phyloP scores from a whole-genome alignment of 305 asterid species.

The Euphrasia arctica region DNA sequence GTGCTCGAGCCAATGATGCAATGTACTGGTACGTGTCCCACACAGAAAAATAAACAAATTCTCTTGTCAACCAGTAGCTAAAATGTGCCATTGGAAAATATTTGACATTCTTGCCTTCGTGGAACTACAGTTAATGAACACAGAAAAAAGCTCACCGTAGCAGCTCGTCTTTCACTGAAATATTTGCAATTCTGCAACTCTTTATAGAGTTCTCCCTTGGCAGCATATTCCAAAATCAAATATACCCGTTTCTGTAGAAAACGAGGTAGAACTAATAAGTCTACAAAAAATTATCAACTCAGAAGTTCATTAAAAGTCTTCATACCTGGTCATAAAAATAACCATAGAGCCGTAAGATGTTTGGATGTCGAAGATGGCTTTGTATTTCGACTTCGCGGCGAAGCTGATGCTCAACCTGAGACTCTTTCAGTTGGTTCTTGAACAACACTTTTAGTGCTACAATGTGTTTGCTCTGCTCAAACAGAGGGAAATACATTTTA shows the following conservation, averaged over 20 bases:
- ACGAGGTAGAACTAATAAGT: neutral
- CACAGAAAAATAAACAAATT: neutral
- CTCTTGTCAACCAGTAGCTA: conserved; percentile 20
- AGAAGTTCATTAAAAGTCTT: neutral
- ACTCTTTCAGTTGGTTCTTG: conserved; percentile 72
- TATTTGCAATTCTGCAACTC: conserved; percentile 72
- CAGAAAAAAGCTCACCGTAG: conserved; percentile 50
- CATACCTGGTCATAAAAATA: conserved; percentile 78
- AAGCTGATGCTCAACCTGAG: conserved; percentile 86
- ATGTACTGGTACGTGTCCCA: conserved; percentile 43
- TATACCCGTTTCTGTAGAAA: conserved; percentile 71
- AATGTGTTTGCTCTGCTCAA: conserved; percentile 48
- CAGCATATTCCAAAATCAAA: conserved; percentile 77
- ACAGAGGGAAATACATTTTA: conserved; percentile 2
- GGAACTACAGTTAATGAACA: conserved; percentile 6
- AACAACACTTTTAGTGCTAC: conserved; percentile 80
- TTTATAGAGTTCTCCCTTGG: conserved; percentile 82
- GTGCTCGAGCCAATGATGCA: conserved; percentile 74
- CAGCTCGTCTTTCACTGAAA: conserved; percentile 78
- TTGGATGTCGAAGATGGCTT: conserved; percentile 81
- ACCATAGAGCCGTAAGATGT: conserved; percentile 72
- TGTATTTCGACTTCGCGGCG: conserved; percentile 90
- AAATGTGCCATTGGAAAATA: neutral
- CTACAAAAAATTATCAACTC: neutral
- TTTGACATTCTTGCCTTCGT: neutral